phyloP scores from a whole-genome alignment of 106 monocot species.

The Triglochin maritima region DNA sequence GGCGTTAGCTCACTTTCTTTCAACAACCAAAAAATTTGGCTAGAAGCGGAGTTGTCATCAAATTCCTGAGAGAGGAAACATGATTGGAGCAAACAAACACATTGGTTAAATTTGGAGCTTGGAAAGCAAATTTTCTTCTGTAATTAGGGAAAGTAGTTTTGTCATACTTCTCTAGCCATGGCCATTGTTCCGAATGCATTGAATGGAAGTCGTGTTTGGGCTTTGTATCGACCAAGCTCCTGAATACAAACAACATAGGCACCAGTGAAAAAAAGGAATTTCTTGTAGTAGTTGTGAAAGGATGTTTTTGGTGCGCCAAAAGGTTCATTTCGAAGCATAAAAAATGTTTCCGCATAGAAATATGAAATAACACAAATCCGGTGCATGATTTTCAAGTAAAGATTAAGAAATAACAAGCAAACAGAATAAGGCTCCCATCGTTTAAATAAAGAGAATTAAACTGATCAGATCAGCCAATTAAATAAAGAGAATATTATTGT shows the following conservation, averaged over 20 bases:
- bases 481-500: not conserved
- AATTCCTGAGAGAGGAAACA: constrained; percentile 51
- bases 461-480: not conserved
- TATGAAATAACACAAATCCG: not conserved
- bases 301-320: too few species aligned
- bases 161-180: constrained; percentile 91
- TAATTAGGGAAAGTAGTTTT: not conserved
- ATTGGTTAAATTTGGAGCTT: not conserved
- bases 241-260: constrained; percentile 8
- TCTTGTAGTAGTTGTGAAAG: too few species aligned
- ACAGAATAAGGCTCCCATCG: not conserved
- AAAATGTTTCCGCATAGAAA: too few species aligned
- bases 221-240: constrained; percentile 92
- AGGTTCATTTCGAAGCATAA: too few species aligned
- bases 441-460: not conserved
- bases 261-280: not conserved
- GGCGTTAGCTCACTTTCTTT: constrained; percentile 98
- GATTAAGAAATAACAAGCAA: not conserved
- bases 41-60: constrained; percentile 83
- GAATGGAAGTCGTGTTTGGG: constrained; percentile 93
- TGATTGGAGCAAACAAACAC: not conserved
- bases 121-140: not conserved
- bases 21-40: constrained; percentile 95
- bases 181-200: constrained; percentile 99
- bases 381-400: not conserved